These are phyloP conservation scores for Zygosaccharomyces sapae DNA, from an alignment of 1,139 yeast genomes.

Conservation along the genomic window DNA sequence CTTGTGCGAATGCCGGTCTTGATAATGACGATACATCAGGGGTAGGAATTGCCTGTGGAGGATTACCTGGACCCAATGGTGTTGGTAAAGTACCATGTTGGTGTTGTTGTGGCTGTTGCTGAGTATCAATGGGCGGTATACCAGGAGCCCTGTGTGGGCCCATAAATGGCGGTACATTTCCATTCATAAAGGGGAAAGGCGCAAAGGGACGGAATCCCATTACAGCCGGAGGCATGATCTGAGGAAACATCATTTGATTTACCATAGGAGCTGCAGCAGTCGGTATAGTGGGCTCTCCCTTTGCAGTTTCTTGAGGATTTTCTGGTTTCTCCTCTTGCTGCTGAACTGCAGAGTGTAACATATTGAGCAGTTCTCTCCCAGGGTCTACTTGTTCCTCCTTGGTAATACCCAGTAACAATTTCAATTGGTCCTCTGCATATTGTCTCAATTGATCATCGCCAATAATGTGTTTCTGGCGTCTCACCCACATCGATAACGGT, in stretches of 20 bases:
- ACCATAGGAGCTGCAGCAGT: constrained; percentile 6
- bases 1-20: constrained; percentile 15
- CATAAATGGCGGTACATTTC: constrained; percentile 33
- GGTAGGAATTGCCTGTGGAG: constrained; percentile 18
- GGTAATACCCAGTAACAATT: constrained; percentile 58
- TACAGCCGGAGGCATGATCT: constrained; percentile 16
- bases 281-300: constrained; percentile 17
- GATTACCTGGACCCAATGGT: constrained; percentile 20
- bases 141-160: constrained; percentile 23
- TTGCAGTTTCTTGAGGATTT: constrained; percentile 25
- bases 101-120: constrained; percentile 8
- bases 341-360: constrained; percentile 46
- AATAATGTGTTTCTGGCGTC: constrained; percentile 49
- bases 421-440: constrained; percentile 59
- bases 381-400: constrained; percentile 49
- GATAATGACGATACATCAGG: constrained; percentile 16
- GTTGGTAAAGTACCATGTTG: constrained; percentile 10
- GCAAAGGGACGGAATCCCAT: constrained; percentile 32
- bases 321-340: constrained; percentile 26
- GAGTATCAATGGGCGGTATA: constrained; percentile 18
- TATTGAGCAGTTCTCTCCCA: constrained; percentile 68
- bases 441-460: constrained; percentile 48
- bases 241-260: constrained; percentile 5
- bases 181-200: constrained; percentile 37
- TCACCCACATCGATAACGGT: constrained; percentile 55